Conservation (phyloP, 192 early-diverging fungal genomes). For the Umbelopsis ramanniana region DNA sequence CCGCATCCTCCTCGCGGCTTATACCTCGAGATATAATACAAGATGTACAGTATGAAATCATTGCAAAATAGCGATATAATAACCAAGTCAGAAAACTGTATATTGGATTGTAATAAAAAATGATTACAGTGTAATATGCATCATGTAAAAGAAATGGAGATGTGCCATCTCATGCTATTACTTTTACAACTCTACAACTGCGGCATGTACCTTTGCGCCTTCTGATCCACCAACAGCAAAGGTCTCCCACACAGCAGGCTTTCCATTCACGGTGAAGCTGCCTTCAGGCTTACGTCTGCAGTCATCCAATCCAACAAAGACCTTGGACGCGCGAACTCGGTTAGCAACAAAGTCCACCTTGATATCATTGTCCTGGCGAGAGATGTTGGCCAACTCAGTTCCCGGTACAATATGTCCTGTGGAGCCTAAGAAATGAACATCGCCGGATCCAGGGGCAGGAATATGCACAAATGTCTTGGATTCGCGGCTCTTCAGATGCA, state of each 20-base stretch:
- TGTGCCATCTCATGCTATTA: background rate
- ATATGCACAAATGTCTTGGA: slow-evolving; percentile 44
- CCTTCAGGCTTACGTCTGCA: background rate
- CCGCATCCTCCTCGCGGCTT: background rate
- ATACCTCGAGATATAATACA: background rate
- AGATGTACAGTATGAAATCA: background rate
- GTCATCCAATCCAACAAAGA: slow-evolving; percentile 23
- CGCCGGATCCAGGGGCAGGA: slow-evolving; percentile 21
- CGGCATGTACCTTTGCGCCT: background rate
- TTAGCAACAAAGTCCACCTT: slow-evolving; percentile 14
- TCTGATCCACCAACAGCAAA: background rate
- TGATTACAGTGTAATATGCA: background rate
- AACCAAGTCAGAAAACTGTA: background rate
- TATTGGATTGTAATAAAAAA: too few relatives aligned
- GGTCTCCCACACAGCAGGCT: background rate
- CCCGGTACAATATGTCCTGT: slow-evolving; percentile 45
- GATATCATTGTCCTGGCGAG: slow-evolving; percentile 10
- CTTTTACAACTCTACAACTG: background rate
- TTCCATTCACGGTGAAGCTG: background rate
- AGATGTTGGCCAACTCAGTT: slow-evolving; percentile 26
- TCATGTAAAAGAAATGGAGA: background rate
- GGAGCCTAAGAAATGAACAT: slow-evolving; percentile 32
- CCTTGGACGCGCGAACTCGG: slow-evolving; percentile 7
- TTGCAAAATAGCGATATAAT: background rate
- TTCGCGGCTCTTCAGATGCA: slow-evolving; percentile 41